Evolutionary conservation across 106 monocot species (phyloP).

Genomic region (Apostasia shenzhenica): DNA sequence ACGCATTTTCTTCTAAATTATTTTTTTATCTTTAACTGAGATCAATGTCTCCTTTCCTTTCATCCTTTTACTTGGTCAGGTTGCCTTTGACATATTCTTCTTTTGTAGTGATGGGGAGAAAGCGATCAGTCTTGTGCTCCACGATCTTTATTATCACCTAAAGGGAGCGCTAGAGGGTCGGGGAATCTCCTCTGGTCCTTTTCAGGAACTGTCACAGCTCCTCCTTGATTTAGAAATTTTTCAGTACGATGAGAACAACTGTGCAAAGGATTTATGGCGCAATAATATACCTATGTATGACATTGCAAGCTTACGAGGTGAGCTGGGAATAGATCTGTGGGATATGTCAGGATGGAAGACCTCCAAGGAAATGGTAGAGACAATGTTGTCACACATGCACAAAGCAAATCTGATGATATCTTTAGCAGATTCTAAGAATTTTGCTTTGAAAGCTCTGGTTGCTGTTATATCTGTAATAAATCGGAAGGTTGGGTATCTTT

Average conservation of each 20-base stretch:
- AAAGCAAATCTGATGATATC: conserved; percentile 48
- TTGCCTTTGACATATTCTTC: not conserved
- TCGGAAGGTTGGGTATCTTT: conserved; percentile 41
- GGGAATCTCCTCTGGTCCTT: conserved; percentile 57
- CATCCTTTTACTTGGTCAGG: not conserved
- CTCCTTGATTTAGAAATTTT: conserved; percentile 54
- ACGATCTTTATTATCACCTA: conserved; percentile 78
- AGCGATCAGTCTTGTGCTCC: conserved; percentile 39
- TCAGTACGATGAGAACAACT: conserved; percentile 16
- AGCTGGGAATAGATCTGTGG: conserved; percentile 67
- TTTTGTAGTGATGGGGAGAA: conserved; percentile 47
- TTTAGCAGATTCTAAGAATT: conserved; percentile 42
- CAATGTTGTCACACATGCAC: conserved; percentile 53
- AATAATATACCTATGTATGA: conserved; percentile 40
- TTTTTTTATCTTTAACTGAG: too few species aligned
- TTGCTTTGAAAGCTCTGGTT: conserved; percentile 45
- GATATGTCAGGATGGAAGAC: conserved; percentile 48
- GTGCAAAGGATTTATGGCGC: conserved; percentile 9
- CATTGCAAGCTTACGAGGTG: conserved; percentile 22
- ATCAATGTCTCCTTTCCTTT: not conserved
- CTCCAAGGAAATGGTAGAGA: conserved; percentile 51
- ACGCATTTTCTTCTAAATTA: too few species aligned
- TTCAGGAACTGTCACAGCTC: conserved; percentile 55
- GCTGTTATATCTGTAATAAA: conserved; percentile 29
- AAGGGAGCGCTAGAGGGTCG: conserved; percentile 77